Evolutionary conservation across 208 protist species (phyloP), one percentile per base, ranked within the genome.

Genomic region (Hexamita inflata): DNA sequence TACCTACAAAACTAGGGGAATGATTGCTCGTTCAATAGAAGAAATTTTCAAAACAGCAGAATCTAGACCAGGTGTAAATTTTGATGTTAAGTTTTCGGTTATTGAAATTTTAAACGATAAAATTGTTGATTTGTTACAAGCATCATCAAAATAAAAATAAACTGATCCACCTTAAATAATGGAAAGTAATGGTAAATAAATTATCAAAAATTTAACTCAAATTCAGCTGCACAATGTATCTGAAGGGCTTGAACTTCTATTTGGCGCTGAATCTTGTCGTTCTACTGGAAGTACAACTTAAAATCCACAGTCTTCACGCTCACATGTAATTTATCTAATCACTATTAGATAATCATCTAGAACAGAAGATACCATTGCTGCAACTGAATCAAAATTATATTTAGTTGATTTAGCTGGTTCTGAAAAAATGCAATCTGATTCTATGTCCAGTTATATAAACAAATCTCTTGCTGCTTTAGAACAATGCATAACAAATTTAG

Each of bases 381-480:
- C 40, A 29, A 24, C 42, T 15, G 35, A 4, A 40, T 45, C 32
- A 11, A 70, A 70, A 45, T 38, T 70, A n/a, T 42, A 70, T 38
- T n/a, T 70, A n/a, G 64, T 70, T n/a, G 64, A 70, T 38, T n/a
- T 70, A n/a, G 64, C 64, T 49, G 64, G 64, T 24, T 70, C 64
- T 19, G 64, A 70, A 49, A 40, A 38, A 40, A 19, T 19, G 15
- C 9, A 34, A 28, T n/a, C 64, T 11, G 64, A 70, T 70, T 7
- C 9, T 30, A 45, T 4, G 2, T n/a, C 30, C 9, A 45, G 9
- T n/a, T 70, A 42, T 38, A 70, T 70, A 15, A 70, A 70, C 35
- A 70, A 70, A 49, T 49, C 34, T 45, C 35, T 70, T 4, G 38
- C 64, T 15, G 11, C 38, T n/a, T 38, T 70, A 57, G 64, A 70